A percentile compares a stretch with the other conserved stretches of the same genome.
Evolutionary conservation across 768 basidiomycete genomes (phyloP).

Genomic region (Flagelloscypha sp.): DNA sequence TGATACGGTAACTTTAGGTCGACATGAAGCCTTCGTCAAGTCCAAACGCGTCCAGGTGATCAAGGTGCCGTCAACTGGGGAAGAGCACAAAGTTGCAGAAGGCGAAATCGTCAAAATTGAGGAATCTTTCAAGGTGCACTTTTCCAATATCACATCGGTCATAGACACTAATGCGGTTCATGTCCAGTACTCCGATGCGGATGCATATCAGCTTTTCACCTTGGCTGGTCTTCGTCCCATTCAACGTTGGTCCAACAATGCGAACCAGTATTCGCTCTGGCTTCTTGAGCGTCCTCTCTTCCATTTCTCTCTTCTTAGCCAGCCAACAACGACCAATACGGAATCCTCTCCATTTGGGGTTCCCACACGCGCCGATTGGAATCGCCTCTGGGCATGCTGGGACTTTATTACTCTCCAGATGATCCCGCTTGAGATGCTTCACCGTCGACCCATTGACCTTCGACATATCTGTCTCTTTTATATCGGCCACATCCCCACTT

Average conservation of each 20-base stretch:
- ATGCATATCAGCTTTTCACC: constrained; percentile 62
- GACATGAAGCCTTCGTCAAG: constrained; percentile 79
- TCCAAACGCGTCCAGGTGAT: constrained; percentile 57
- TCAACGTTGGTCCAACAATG: constrained; percentile 75
- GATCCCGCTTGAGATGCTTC: constrained; percentile 82
- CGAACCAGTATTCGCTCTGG: constrained; percentile 75
- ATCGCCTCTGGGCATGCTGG: constrained; percentile 81
- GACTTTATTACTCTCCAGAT: constrained; percentile 76
- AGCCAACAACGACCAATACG: constrained; percentile 22
- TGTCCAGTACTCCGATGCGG: constrained; percentile 67
- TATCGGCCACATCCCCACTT: constrained; percentile 87
- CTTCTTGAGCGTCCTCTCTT: constrained; percentile 84
- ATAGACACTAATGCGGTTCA: not conserved
- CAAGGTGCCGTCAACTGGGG: constrained; percentile 34
- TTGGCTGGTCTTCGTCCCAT: constrained; percentile 75
- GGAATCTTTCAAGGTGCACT: constrained; percentile 75
- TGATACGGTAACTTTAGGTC: constrained; percentile 37
- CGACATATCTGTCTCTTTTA: constrained; percentile 98
- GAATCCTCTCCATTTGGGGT: constrained; percentile 47
- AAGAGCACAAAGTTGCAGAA: constrained; percentile 45
- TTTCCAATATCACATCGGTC: not conserved
- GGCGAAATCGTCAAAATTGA: constrained; percentile 83
- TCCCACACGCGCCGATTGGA: constrained; percentile 75
- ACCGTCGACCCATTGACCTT: constrained; percentile 86
- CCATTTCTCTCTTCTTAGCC: constrained; percentile 54